A percentile compares a stretch with the other conserved stretches of the same genome.
Evolutionary conservation across 495 filamentous ascomycete species (phyloP).

Genomic region (Penicillium crystallinum): DNA sequence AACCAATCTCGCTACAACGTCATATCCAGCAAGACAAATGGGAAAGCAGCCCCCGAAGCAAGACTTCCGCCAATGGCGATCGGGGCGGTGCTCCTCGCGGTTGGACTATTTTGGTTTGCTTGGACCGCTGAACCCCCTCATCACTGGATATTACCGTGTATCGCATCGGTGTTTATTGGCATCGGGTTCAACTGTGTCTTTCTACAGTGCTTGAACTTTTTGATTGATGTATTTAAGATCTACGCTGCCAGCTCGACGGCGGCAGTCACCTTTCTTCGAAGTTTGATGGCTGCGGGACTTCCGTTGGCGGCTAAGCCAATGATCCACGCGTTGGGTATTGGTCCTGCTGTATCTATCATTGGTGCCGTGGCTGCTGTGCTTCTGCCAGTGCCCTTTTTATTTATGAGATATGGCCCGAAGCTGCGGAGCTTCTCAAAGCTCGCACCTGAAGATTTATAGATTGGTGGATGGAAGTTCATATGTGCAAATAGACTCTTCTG

Average conservation of each 20-base stretch:
- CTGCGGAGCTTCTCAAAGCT: slow-evolving; percentile 27
- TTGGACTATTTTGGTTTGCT: slow-evolving; percentile 43
- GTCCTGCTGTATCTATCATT: slow-evolving; percentile 29
- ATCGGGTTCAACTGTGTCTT: slow-evolving; percentile 35
- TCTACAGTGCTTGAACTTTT: slow-evolving; percentile 35
- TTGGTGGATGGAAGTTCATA: too few species aligned
- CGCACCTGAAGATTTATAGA: slow-evolving; percentile 11
- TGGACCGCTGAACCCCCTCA: slow-evolving; percentile 31
- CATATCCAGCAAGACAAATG: slow-evolving; percentile 13
- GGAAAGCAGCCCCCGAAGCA: slow-evolving; percentile 27
- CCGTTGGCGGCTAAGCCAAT: slow-evolving; percentile 32
- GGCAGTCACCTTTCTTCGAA: slow-evolving; percentile 35
- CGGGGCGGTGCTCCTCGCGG: slow-evolving; percentile 44
- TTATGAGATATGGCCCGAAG: slow-evolving; percentile 29
- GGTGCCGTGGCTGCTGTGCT: slow-evolving; percentile 28
- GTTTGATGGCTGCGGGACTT: slow-evolving; percentile 29
- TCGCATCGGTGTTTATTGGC: slow-evolving; percentile 25
- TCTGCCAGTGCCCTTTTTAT: slow-evolving; percentile 32
- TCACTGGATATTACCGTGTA: slow-evolving; percentile 18
- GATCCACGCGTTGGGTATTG: slow-evolving; percentile 28
- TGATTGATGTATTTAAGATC: slow-evolving; percentile 33
- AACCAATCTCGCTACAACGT: slow-evolving; percentile 24
- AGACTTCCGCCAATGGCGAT: slow-evolving; percentile 43
- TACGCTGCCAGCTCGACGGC: slow-evolving; percentile 34
- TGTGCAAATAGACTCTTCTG: too few species aligned